These are phyloP conservation scores for Pseudonectria buxi DNA, from an alignment of 2,329 filamentous ascomycete species.

Conservation along the genomic window DNA sequence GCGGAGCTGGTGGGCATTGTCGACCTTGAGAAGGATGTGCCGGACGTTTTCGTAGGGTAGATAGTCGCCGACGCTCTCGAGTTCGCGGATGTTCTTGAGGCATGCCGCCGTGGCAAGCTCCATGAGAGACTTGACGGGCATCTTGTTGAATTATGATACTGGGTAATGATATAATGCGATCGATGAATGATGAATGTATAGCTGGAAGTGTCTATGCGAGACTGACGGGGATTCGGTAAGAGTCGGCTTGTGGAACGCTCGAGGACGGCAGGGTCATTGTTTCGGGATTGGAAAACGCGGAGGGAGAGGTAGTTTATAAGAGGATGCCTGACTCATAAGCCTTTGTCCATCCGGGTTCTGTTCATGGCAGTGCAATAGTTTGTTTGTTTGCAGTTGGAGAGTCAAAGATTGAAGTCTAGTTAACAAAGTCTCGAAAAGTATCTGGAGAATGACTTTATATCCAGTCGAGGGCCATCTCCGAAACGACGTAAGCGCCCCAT, in stretches of 20 bases:
- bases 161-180: too few species aligned
- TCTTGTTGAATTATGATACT: slow-evolving; percentile 9
- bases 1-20: slow-evolving; percentile 67
- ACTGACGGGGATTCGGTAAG: background rate
- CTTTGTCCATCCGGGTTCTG: too few species aligned
- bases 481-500: too few species aligned
- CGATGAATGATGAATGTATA: too few species aligned
- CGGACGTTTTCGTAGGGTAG: slow-evolving; percentile 58
- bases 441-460: too few species aligned
- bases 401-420: too few species aligned
- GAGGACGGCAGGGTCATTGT: slow-evolving; percentile 2
- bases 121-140: slow-evolving; percentile 44
- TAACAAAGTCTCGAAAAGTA: too few species aligned
- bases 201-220: background rate
- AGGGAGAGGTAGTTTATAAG: background rate
- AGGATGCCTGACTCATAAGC: too few species aligned
- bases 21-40: slow-evolving; percentile 63
- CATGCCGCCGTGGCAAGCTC: slow-evolving; percentile 45
- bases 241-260: background rate
- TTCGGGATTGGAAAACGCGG: background rate
- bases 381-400: too few species aligned
- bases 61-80: slow-evolving; percentile 65
- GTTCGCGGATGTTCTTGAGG: slow-evolving; percentile 45
- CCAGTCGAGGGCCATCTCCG: too few species aligned
- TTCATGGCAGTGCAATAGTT: too few species aligned